Evolutionary conservation across 768 basidiomycete species (phyloP).

Genomic region (Trichaptum fuscoviolaceum): DNA sequence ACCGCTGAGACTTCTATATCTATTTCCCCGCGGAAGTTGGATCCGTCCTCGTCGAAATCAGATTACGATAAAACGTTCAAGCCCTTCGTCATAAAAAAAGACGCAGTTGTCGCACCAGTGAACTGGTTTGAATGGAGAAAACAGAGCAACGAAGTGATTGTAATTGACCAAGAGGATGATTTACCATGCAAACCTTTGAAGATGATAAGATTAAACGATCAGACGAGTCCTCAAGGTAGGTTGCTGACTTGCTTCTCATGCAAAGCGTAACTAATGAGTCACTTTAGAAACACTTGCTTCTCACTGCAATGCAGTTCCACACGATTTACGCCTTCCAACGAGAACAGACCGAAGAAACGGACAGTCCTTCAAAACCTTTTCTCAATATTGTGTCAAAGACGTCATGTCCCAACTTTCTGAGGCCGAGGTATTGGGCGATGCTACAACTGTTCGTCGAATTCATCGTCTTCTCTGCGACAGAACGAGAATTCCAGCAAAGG

Average conservation of each 20-base stretch:
- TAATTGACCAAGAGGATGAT: conserved; percentile 51
- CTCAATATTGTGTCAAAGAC: conserved; percentile 37
- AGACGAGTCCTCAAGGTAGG: conserved; percentile 39
- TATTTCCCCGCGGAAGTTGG: conserved; percentile 22
- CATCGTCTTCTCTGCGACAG: conserved; percentile 59
- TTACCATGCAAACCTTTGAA: conserved; percentile 12
- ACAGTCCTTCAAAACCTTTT: conserved; percentile 23
- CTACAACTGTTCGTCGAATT: conserved; percentile 58
- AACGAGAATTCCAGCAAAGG: conserved; percentile 63
- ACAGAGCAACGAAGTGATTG: conserved; percentile 38
- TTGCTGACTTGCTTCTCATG: conserved; percentile 23
- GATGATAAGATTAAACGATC: conserved; percentile 5
- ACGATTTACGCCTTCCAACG: background rate
- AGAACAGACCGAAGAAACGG: background rate
- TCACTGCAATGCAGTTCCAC: background rate
- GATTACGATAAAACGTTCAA: conserved; percentile 77
- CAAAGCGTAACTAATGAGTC: conserved; percentile 6
- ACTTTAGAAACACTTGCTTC: conserved; percentile 7
- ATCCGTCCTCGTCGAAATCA: conserved; percentile 35
- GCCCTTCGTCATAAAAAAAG: conserved; percentile 76
- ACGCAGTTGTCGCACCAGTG: conserved; percentile 59
- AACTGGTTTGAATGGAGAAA: conserved; percentile 54
- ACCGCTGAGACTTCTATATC: conserved; percentile 20
- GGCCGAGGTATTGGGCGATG: conserved; percentile 73
- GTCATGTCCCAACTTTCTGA: conserved; percentile 64